Evolutionary conservation across 208 protist genomes (phyloP), one percentile per base, ranked within the genome.

Genomic region (Balamuthia mandrillaris): DNA sequence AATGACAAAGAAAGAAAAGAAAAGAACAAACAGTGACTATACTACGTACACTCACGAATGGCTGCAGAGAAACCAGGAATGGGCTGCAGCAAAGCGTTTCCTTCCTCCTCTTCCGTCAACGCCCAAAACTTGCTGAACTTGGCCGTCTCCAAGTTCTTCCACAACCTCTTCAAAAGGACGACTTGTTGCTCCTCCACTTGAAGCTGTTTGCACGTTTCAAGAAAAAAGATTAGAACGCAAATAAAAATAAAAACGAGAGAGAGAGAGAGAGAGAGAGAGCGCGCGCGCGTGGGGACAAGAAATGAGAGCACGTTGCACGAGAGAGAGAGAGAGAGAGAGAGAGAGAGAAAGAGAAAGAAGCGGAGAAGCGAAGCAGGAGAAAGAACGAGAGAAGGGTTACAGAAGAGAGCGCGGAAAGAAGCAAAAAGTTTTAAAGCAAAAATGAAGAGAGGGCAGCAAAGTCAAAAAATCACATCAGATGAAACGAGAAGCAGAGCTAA

Each of bases 61-160:
- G 84, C 84, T 41, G 72, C 84, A 29, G 33, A 37, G 35, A 87
- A 83, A 51, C 84, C 84, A 16, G 60, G 58, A 18, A 65, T 31
- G 45, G 2, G 18, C 9, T 49, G 5, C 12, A 87, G 42, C 31
- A 84, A 27, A 45, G 60, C 7, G 3, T 39, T 33, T 9, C 42
- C 9, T 21, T n/a, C 18, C 24, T 83, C 60, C 52, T 79, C 66
- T 5, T 81, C 51, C 2, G 61, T 12, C 4, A 81, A 18, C 24
- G 18, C 37, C 84, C 84, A 87, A 6, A 87, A 81, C 1, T 1
- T 51, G 45, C 31, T 12, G 51, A 87, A 87, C 41, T 51, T 18
- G 44, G 74, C 78, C 1, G 60, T 83, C 84, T 87, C 84, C 21
- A 87, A 61, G 60, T 39, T 12, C 14, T 18, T 44, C 6, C 60